These are phyloP conservation scores for Xylariaceae sp. DNA, from an alignment of 2,329 filamentous ascomycete genomes.

Conservation along the genomic window DNA sequence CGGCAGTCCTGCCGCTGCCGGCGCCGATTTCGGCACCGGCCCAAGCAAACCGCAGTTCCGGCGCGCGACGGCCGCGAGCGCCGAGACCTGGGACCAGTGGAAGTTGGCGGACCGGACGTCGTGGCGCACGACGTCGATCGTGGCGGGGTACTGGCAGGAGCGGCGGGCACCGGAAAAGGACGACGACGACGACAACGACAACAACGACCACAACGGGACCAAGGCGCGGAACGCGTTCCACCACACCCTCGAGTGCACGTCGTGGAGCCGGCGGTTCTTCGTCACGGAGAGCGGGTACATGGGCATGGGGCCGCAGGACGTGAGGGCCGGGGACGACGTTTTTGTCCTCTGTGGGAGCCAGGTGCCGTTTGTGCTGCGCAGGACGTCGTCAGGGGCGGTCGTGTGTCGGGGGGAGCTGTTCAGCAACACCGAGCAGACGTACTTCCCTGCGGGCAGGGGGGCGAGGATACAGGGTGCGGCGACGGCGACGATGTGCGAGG, in stretches of 20 bases:
- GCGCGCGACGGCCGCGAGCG: not conserved
- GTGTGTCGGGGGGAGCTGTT: conserved; percentile 9
- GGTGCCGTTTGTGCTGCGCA: conserved; percentile 15
- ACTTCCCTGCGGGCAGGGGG: conserved; percentile 7
- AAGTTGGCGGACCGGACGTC: conserved; percentile 5
- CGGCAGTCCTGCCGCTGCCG: not conserved
- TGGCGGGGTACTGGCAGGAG: conserved; percentile 13
- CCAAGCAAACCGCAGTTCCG: not conserved
- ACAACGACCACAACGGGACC: too few relatives aligned
- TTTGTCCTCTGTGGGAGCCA: conserved; percentile 11
- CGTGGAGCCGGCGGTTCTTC: conserved; percentile 15
- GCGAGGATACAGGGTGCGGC: conserved; percentile 2
- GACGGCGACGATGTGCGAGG: not conserved
- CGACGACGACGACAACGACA: too few relatives aligned
- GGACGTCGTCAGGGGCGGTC: not conserved
- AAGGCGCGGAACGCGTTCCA: conserved; percentile 12
- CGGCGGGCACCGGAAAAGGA: too few relatives aligned
- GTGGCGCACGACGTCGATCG: conserved; percentile 9
- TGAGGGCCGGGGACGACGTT: conserved; percentile 8
- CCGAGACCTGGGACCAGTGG: conserved; percentile 3
- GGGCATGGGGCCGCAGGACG: conserved; percentile 11
- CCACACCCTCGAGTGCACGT: conserved; percentile 14
- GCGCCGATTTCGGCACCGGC: conserved; percentile 4
- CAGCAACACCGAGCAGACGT: conserved; percentile 2
- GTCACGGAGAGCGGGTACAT: conserved; percentile 11